Evolutionary conservation across 2,329 filamentous ascomycete species (phyloP), one percentile per base, ranked within the genome.

Genomic region (Colletotrichum liaoningense): DNA sequence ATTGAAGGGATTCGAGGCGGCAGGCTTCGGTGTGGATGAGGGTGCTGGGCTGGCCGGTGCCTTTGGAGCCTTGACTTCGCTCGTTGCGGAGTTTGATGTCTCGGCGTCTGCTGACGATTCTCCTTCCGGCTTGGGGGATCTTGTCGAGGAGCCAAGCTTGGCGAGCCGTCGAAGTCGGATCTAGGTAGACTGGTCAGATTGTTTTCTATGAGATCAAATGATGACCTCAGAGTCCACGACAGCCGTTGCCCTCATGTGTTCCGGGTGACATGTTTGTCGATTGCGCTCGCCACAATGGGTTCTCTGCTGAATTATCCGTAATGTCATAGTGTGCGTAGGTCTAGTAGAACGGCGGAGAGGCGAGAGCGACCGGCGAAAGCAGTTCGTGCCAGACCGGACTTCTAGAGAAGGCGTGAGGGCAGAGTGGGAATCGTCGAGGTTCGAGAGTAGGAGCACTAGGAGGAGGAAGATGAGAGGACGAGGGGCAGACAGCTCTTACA

Each of bases 151-250:
- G 5, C 86, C 86, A n/a, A 88, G 83, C 81, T 86, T 88, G 30
- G 83, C 86, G n/a, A 88, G 80, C 63, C 87, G 84, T 57, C 87
- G 83, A 56, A 83, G 83, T 63, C 87, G 85, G 74, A 89, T 89
- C 85, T 87, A 63, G 16, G 58, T 7, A 6, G 12, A 22, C 59
- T 5, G 35, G 57, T 64, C 42, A 74, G 63, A 57, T 42, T 42
- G 5, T 19, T 42, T 42, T 14, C 14, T 19, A 42, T 19, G 14
- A 5, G 14, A 7, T 42, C 38, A 19, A 19, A 19, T 8, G 38
- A 42, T 42, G 38, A 19, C 5, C 6, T 19, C 16, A 19, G 6
- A 14, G 7, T 42, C 16, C 38, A 38, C 5, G 26, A 14, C 4
- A 19, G 22, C 14, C 24, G 26, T 49, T 22, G 42, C 42, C 7